phyloP scores from a whole-genome alignment of 208 protist species.

The Entamoeba moshkovskii region DNA sequence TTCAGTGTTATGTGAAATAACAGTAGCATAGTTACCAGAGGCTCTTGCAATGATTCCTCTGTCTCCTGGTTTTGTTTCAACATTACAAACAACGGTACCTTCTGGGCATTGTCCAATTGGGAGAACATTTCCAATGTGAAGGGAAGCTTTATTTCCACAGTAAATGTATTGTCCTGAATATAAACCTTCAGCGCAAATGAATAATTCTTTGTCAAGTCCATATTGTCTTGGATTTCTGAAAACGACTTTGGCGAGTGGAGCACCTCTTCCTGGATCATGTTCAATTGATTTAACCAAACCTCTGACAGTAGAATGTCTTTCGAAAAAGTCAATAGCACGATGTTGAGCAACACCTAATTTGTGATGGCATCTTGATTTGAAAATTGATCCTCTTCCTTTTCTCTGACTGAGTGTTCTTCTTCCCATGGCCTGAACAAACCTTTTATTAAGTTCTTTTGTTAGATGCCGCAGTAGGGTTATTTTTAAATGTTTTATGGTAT shows the following conservation, averaged over 20 bases:
- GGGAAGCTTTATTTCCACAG: conserved; percentile 76
- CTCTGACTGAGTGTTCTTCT: conserved; percentile 48
- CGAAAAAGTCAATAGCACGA: conserved; percentile 79
- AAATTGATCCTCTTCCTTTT: conserved; percentile 70
- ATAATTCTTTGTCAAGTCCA: conserved; percentile 71
- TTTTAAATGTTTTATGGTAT: too few relatives aligned
- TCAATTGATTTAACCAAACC: conserved; percentile 79
- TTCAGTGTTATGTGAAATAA: conserved; percentile 84
- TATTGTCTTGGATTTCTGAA: conserved; percentile 56
- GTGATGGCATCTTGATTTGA: conserved; percentile 71
- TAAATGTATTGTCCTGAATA: conserved; percentile 95
- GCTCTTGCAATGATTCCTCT: conserved; percentile 73
- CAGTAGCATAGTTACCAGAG: conserved; percentile 82
- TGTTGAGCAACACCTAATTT: conserved; percentile 76
- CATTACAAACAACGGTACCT: conserved; percentile 95
- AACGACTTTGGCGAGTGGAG: conserved; percentile 80
- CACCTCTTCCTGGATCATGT: conserved; percentile 94
- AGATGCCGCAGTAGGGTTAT: too few relatives aligned
- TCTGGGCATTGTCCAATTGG: conserved; percentile 83
- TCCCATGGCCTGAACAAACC: background rate
- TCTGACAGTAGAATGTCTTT: conserved; percentile 78
- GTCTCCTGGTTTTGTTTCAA: conserved; percentile 84
- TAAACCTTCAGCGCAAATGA: conserved; percentile 90
- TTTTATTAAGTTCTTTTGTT: too few relatives aligned
- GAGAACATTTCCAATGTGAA: conserved; percentile 89